Base-by-base conservation (phyloP, 2,329 filamentous ascomycete genomes). In the Colletotrichum agaves region DNA sequence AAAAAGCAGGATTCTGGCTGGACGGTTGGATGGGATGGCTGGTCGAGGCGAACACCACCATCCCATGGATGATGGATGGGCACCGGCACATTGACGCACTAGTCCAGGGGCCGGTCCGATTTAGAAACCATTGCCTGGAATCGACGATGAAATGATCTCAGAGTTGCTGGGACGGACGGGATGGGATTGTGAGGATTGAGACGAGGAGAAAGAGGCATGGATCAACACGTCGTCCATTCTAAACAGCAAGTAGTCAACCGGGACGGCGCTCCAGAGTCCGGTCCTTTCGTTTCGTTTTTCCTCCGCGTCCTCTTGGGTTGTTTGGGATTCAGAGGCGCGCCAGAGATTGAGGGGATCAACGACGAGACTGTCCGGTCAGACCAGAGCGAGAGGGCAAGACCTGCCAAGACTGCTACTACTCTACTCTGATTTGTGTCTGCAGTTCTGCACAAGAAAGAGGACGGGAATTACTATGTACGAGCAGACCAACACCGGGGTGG, bases 101-200 rank as follows among this genome's bases (percentile, higher is more conserved):
- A 67, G 46, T 49, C 60, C 64, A 67, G 64, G 64, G 60, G 64
- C 52, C 31, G 60, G 64, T 67, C 64, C 64, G 64, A 64, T 67
- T 67, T 64, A 63, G 53, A 64, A 67, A 52, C 64, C 64, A 67
- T 41, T 19, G 37, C 23, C 58, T 66, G 49, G 33, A 67, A 67
- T 67, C 60, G 63, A 44, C 50, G 60, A 67, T 63, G 57, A 58
- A 52, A 33, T 67, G 52, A 67, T 67, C 60, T 58, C 15, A 59
- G 60, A 17, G 31, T 35, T 41, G 60, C 61, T 63, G 56, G 31
- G n/a, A 15, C 49, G 31, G 19, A 55, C 23, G 47, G 47, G 23
- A 50, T 46, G 52, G 21, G 50, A 53, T 53, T 35, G 19, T 37
- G 49, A 33, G 49, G 49, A 53, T 37, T 33, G 47, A 27, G 37